Conservation (phyloP, 495 filamentous ascomycete species). For the Penicillium ochrochloron region DNA sequence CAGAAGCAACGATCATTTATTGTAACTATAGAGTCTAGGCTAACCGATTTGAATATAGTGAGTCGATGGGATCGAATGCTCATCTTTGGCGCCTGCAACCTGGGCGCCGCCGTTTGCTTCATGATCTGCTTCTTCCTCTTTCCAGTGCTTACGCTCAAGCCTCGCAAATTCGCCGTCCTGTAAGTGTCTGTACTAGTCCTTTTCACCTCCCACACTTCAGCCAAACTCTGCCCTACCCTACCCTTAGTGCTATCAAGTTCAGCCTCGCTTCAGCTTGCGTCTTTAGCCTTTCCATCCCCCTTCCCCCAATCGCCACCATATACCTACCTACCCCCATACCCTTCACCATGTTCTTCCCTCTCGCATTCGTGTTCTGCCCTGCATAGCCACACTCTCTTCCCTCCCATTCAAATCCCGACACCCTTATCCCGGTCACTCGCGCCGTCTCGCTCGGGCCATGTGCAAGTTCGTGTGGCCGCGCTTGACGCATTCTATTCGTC, state of each 20-base stretch:
- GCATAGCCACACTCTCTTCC: slow-evolving; percentile 3
- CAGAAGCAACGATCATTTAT: slow-evolving; percentile 13
- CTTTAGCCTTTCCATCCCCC: slow-evolving; percentile 4
- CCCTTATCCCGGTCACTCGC: slow-evolving; percentile 29
- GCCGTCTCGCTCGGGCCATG: slow-evolving; percentile 30
- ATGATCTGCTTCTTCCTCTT: slow-evolving; percentile 88
- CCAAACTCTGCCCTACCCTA: slow-evolving; percentile 17
- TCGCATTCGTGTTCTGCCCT: slow-evolving; percentile 11
- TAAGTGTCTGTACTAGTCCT: slow-evolving; percentile 59
- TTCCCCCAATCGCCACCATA: background rate
- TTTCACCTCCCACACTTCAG: background rate
- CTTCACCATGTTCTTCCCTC: background rate
- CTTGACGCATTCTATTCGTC: slow-evolving; percentile 15
- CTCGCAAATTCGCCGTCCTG: slow-evolving; percentile 94
- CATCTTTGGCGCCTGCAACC: slow-evolving; percentile 88
- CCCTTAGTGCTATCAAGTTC: slow-evolving; percentile 14
- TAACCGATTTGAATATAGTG: slow-evolving; percentile 61
- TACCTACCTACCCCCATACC: background rate
- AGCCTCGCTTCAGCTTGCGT: slow-evolving; percentile 6
- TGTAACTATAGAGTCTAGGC: background rate
- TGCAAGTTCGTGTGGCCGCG: slow-evolving; percentile 19
- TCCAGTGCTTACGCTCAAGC: slow-evolving; percentile 75
- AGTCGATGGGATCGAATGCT: slow-evolving; percentile 96
- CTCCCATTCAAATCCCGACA: slow-evolving; percentile 25
- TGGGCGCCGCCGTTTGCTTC: slow-evolving; percentile 90